Evolutionary conservation across 805 yeast genomes (phyloP), one percentile per base, ranked within the genome.

Genomic region (Millerago galiae): DNA sequence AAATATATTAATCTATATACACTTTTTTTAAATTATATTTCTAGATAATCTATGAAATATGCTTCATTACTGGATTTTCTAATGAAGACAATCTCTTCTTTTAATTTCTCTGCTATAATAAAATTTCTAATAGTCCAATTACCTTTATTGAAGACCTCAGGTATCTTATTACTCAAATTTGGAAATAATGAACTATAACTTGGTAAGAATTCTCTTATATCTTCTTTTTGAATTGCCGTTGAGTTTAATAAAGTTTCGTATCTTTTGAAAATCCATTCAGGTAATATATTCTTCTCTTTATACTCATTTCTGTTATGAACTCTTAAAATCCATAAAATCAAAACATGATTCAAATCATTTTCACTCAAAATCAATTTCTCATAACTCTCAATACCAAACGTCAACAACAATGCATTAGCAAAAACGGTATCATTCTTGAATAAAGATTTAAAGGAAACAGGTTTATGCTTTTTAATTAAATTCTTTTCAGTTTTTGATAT

Each of bases 241-340:
- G 24, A 18, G 62, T 29, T 67, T n/a, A 54, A 42, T 11, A 56
- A 50, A 25, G 74, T 61, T 28, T 56, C 55, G 46, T 74, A 77
- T 7, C 61, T 57, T 2, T 57, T 54, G 14, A 51, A 49, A 15
- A 82, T 68, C 70, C 83, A 81, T 3, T 66, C 64, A 1, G 87
- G 84, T 14, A 75, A 60, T 0, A 41, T 40, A 25, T 41, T 42
- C 3, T 48, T 59, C 5, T 43, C 53, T 12, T 40, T 13, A 30
- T 66, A 71, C 8, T 55, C 54, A 15, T 58, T 58, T 25, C 63
- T 65, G 55, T 80, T 82, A 43, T 68, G 63, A 44, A 76, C 72
- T 51, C 88, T 68, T 29, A 83, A 74, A 21, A 83, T 63, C 77
- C 82, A 84, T 32, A 84, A 59, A 16, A 81, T 58, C 59, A 84